Base-by-base conservation (phyloP, 495 filamentous ascomycete species). In the Xylaria intraflava region DNA sequence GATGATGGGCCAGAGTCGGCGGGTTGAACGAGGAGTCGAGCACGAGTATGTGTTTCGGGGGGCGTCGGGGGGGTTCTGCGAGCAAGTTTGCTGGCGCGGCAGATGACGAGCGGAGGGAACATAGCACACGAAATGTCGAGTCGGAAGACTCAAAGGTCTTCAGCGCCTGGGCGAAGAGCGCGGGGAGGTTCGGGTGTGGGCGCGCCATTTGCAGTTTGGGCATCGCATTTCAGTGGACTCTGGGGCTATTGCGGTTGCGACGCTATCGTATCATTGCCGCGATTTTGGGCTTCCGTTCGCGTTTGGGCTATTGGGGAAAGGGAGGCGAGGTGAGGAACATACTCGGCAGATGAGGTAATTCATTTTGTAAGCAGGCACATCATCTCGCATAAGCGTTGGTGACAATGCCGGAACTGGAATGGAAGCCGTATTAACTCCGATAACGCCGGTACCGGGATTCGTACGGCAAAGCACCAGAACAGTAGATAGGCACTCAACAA, bases 21-120 rank as follows among this genome's bases (percentile, higher is more conserved):
- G 92, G 92, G 64, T 97, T 97, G 80, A 95, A 97, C 51, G 87
- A 92, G 2, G 91, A 94, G 68, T 97, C 92, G 60, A 97, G 83
- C 56, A 97, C 82, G 67, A 90, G 85, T 59, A 97, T 78, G 2
- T 57, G 56, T 0, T 50, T 55, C 0, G 71, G 67, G 6, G 49
- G 60, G 3, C 17, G 27, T 1, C 31, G 33, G 2, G 72, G 67
- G 11, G 65, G 60, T 10, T 63, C 44, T 0, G 59, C 51, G 6
- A 40, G 20, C 3, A 52, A 9, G 11, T 51, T n/a, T 9, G 55
- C 14, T 24, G 59, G 30, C 31, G 59, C 35, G 36, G 59, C 1
- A 26, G 57, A 17, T 58, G 65, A 77, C 64, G 30, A 38, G 1
- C 57, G 53, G 20, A 83, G 51, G 6, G 81, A 84, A 57, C 76